A percentile compares a stretch with the other conserved stretches of the same genome.
These are phyloP conservation scores for Xerocomus amazonicus DNA, from an alignment of 1,284 basidiomycete species.

Conservation along the genomic window DNA sequence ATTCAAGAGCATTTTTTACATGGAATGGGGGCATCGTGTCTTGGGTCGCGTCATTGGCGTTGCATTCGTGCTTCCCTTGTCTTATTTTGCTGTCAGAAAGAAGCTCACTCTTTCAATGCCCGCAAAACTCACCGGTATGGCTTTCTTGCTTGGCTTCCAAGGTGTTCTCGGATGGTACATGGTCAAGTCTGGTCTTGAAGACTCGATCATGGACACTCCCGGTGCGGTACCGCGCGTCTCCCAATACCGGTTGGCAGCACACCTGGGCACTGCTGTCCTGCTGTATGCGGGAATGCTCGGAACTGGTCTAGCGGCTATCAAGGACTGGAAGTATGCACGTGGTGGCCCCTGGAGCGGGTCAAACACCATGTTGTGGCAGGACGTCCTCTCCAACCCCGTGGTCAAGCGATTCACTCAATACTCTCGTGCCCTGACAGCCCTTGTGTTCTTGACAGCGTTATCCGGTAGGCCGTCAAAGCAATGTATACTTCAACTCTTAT, in stretches of 20 bases:
- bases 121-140: slow-evolving; percentile 66
- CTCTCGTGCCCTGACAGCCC: slow-evolving; percentile 61
- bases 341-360: slow-evolving; percentile 42
- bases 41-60: slow-evolving; percentile 89
- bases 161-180: slow-evolving; percentile 98
- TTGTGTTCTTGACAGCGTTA: slow-evolving; percentile 88
- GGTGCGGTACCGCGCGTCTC: slow-evolving; percentile 91
- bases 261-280: slow-evolving; percentile 86
- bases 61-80: slow-evolving; percentile 75
- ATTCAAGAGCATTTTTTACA: slow-evolving; percentile 97
- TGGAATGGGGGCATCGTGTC: slow-evolving; percentile 98
- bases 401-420: slow-evolving; percentile 59
- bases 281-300: slow-evolving; percentile 92
- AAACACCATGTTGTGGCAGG: slow-evolving; percentile 46
- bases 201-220: slow-evolving; percentile 75
- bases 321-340: slow-evolving; percentile 76
- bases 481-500: slow-evolving; percentile 5
- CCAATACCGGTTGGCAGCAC: slow-evolving; percentile 94
- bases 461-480: slow-evolving; percentile 57
- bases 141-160: slow-evolving; percentile 82
- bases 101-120: slow-evolving; percentile 64
- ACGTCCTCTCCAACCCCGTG: slow-evolving; percentile 52
- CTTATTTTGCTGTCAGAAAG: slow-evolving; percentile 73
- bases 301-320: slow-evolving; percentile 74
- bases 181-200: slow-evolving; percentile 95